A percentile compares a stretch with the other conserved stretches of the same genome.
Evolutionary conservation across 2,329 filamentous ascomycete species (phyloP).

Genomic region (Purpureocillium lavendulum): DNA sequence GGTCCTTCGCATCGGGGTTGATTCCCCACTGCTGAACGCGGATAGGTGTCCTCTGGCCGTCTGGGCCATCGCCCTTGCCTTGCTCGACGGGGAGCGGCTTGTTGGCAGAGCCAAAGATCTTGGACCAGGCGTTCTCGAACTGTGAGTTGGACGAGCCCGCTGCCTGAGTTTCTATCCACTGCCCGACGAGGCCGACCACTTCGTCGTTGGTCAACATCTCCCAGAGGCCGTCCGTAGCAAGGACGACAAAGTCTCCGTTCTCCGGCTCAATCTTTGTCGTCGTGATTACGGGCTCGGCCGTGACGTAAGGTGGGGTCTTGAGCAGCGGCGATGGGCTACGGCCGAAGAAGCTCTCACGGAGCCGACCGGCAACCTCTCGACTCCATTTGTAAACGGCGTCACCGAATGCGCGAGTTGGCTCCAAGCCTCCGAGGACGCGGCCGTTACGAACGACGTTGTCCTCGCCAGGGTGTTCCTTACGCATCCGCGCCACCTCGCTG

Average conservation of each 20-base stretch:
- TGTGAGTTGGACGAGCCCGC: constrained; percentile 47
- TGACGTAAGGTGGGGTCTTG: constrained; percentile 93
- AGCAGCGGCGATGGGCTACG: constrained; percentile 67
- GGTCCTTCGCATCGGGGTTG: constrained; percentile 59
- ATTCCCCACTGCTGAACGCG: constrained; percentile 89
- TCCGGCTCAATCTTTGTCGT: constrained; percentile 86
- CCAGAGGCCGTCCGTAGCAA: constrained; percentile 96
- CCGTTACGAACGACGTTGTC: constrained; percentile 81
- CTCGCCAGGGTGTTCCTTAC: constrained; percentile 81
- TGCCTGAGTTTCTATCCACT: constrained; percentile 84
- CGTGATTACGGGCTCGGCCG: constrained; percentile 88
- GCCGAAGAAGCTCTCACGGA: constrained; percentile 83
- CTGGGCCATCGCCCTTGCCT: constrained; percentile 33
- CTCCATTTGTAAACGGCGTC: constrained; percentile 98
- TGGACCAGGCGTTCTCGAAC: constrained; percentile 62
- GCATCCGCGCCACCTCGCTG: constrained; percentile 74
- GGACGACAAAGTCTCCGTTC: constrained; percentile 88
- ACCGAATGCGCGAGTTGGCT: constrained; percentile 90
- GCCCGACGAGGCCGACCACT: constrained; percentile 89
- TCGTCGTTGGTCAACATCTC: constrained; percentile 99
- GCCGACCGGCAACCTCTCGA: constrained; percentile 69
- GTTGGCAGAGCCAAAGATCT: constrained; percentile 43
- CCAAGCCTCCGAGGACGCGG: constrained; percentile 81
- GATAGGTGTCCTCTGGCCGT: constrained; percentile 80
- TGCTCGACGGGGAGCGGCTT: constrained; percentile 70